A percentile compares a stretch with the other conserved stretches of the same genome.
Conservation (phyloP, 2,329 filamentous ascomycete species). For the Neonectria magnoliae region DNA sequence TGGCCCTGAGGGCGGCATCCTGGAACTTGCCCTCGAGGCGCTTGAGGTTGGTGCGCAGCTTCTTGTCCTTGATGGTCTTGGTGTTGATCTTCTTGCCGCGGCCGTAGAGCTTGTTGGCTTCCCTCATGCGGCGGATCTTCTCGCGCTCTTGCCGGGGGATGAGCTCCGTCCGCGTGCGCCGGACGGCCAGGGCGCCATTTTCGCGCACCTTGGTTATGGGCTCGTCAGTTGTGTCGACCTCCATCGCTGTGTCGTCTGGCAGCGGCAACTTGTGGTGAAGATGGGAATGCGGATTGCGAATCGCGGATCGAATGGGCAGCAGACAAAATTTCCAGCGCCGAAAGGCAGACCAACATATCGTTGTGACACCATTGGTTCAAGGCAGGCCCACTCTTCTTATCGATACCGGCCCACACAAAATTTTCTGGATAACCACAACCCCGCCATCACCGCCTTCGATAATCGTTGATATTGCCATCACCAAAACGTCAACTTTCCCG, state of each 20-base stretch:
- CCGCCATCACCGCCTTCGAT: slow-evolving; percentile 47
- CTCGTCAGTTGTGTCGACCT: slow-evolving; percentile 49
- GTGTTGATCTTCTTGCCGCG: slow-evolving; percentile 80
- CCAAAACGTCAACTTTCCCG: slow-evolving; percentile 27
- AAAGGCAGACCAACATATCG: slow-evolving; percentile 41
- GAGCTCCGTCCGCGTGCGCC: slow-evolving; percentile 62
- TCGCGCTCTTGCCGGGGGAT: slow-evolving; percentile 61
- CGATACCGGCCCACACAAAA: slow-evolving; percentile 52
- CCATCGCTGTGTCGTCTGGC: slow-evolving; percentile 45
- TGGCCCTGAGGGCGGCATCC: slow-evolving; percentile 82
- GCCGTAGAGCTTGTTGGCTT: slow-evolving; percentile 82
- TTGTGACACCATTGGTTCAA: slow-evolving; percentile 37
- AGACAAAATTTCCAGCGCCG: slow-evolving; percentile 50
- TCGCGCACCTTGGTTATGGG: slow-evolving; percentile 52
- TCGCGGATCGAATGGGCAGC: slow-evolving; percentile 32
- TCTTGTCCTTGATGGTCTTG: slow-evolving; percentile 85
- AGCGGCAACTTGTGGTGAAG: slow-evolving; percentile 28
- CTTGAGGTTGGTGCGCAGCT: slow-evolving; percentile 82
- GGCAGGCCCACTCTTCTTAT: slow-evolving; percentile 38
- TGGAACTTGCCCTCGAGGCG: slow-evolving; percentile 84
- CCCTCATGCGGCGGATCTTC: slow-evolving; percentile 62
- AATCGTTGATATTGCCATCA: slow-evolving; percentile 43
- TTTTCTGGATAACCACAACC: slow-evolving; percentile 52
- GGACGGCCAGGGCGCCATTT: slow-evolving; percentile 64
- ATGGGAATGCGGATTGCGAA: slow-evolving; percentile 28